Percentiles rank a stretch among this genome's conserved stretches.
These are phyloP conservation scores for Vickermania spadyakhi DNA, from an alignment of 208 protist genomes.

Conservation along the genomic window DNA sequence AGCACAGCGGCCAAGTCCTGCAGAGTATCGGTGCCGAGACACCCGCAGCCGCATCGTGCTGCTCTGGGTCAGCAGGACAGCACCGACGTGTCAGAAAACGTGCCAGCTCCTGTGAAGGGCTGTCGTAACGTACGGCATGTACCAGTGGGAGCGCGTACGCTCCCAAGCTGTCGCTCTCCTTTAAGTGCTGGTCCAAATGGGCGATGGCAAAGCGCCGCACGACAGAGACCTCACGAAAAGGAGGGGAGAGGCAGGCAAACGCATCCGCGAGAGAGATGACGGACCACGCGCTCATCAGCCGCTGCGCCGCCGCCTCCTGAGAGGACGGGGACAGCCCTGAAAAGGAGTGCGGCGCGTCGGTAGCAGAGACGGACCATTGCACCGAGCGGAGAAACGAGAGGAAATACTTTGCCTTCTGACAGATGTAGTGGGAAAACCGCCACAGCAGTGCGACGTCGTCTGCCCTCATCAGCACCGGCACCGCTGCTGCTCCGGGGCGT, in stretches of 20 bases:
- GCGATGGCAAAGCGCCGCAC: slow-evolving; percentile 66
- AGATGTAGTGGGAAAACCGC: slow-evolving; percentile 86
- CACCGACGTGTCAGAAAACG: neutral
- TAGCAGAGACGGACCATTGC: slow-evolving; percentile 55
- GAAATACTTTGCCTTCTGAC: slow-evolving; percentile 63
- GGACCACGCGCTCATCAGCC: slow-evolving; percentile 56
- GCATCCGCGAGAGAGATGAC: slow-evolving; percentile 48
- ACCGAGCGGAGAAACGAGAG: slow-evolving; percentile 90
- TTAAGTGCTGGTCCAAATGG: slow-evolving; percentile 29
- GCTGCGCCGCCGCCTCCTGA: slow-evolving; percentile 38
- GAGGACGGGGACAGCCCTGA: neutral
- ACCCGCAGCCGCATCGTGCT: neutral
- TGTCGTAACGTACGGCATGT: neutral
- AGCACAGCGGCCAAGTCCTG: neutral
- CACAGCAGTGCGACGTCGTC: slow-evolving; percentile 90
- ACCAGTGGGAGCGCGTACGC: neutral
- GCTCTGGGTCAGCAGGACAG: neutral
- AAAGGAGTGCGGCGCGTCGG: neutral
- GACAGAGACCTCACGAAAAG: slow-evolving; percentile 39
- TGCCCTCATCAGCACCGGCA: slow-evolving; percentile 24
- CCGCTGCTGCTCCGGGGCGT: neutral
- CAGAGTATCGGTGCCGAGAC: too few species aligned
- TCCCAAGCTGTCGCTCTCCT: slow-evolving; percentile 9
- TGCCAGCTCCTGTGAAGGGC: neutral
- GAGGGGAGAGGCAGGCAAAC: slow-evolving; percentile 63